Percentiles rank a stretch among this genome's conserved stretches.
These are phyloP conservation scores for Plasmodium reichenowi DNA, from an alignment of 169 alveolate genomes.

Conservation along the genomic window DNA sequence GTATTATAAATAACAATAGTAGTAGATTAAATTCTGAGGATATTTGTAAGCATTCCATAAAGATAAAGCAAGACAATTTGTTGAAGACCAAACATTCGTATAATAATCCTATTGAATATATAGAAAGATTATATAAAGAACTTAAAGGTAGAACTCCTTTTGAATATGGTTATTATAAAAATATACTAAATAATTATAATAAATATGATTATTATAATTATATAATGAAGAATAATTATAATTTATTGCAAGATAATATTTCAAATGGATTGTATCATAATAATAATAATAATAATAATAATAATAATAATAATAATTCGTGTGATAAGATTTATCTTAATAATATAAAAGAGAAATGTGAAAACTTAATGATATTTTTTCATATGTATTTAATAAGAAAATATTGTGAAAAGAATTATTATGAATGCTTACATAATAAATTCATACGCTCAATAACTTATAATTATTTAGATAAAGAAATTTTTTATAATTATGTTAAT, in stretches of 20 bases:
- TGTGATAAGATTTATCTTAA: not conserved
- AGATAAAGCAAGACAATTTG: too few relatives aligned
- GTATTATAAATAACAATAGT: not conserved
- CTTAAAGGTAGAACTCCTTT: slow-evolving; percentile 14
- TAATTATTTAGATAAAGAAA: slow-evolving; percentile 3
- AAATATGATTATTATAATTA: slow-evolving; percentile 13
- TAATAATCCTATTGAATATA: slow-evolving; percentile 3
- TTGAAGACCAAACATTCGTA: not conserved
- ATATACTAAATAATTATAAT: slow-evolving; percentile 25
- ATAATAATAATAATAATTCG: not conserved
- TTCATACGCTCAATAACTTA: slow-evolving; percentile 16
- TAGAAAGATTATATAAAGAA: slow-evolving; percentile 1
- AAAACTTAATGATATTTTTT: slow-evolving; percentile 18
- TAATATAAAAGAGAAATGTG: not conserved
- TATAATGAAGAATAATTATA: not conserved
- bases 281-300: not conserved
- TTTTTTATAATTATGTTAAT: not conserved
- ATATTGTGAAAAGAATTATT: slow-evolving; percentile 28
- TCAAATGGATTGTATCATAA: not conserved
- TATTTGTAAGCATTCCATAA: too few relatives aligned
- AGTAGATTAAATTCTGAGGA: not conserved
- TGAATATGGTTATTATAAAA: slow-evolving; percentile 40
- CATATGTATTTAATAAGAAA: slow-evolving; percentile 52
- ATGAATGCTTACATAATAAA: slow-evolving; percentile 20
- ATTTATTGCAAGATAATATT: not conserved